These are phyloP conservation scores for Psidium guajava DNA, from an alignment of 345 rosid genomes.

Conservation along the genomic window DNA sequence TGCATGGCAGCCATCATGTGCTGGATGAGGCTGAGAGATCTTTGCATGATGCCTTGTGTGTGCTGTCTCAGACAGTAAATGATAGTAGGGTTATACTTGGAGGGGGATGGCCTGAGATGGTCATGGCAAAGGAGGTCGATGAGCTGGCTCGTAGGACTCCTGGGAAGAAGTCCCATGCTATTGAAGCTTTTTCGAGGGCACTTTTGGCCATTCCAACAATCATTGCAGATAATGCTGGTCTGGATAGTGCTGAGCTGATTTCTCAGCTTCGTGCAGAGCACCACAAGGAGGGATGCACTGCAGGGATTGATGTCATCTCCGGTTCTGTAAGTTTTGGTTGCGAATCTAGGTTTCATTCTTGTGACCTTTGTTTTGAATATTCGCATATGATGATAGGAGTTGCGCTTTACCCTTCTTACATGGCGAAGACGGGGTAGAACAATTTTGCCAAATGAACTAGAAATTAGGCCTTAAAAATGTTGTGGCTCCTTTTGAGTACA, in stretches of 20 bases:
- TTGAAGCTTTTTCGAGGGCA: constrained; percentile 86
- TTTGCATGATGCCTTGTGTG: constrained; percentile 92
- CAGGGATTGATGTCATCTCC: constrained; percentile 82
- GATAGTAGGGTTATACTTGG: constrained; percentile 90
- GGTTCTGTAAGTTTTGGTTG: constrained; percentile 60
- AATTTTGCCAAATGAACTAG: background rate
- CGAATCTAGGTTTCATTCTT: background rate
- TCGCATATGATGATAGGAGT: background rate
- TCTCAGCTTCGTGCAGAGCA: constrained; percentile 98
- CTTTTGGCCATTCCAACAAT: constrained; percentile 78
- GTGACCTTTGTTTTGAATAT: background rate
- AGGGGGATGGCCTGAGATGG: constrained; percentile 99
- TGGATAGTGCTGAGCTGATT: constrained; percentile 90
- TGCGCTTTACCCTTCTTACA: background rate
- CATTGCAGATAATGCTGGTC: constrained; percentile 97
- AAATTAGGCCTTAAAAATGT: background rate
- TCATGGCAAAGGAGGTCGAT: constrained; percentile 93
- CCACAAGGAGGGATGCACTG: constrained; percentile 63
- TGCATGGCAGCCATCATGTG: constrained; percentile 69
- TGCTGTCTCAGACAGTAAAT: constrained; percentile 87
- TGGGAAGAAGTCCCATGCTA: constrained; percentile 92
- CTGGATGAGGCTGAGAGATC: constrained; percentile 99
- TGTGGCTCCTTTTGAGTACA: background rate
- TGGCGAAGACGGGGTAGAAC: constrained; percentile 2
- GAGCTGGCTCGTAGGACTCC: constrained; percentile 86